Conservation (phyloP, 1,284 basidiomycete species). For the Erythrobasidium hasegawianum region DNA sequence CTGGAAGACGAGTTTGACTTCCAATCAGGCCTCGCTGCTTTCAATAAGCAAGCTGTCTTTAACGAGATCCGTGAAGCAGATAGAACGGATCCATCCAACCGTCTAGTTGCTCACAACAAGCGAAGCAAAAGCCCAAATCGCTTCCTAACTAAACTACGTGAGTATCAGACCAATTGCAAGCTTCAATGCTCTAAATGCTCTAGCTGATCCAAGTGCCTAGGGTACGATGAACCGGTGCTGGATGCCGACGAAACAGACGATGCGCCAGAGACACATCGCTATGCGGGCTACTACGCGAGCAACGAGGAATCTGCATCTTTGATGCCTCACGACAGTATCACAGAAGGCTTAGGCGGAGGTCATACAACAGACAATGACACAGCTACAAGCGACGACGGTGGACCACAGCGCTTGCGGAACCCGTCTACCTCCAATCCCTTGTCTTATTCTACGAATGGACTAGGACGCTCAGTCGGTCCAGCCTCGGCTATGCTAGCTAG, state of each 20-base stretch:
- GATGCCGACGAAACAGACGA: slow-evolving; percentile 18
- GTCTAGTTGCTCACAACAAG: slow-evolving; percentile 44
- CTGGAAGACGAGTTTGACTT: slow-evolving; percentile 43
- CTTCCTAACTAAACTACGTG: slow-evolving; percentile 28
- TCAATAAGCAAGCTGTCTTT: slow-evolving; percentile 43
- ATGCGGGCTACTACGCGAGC: slow-evolving; percentile 1
- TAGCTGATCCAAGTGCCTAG: neutral
- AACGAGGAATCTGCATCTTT: slow-evolving; percentile 12
- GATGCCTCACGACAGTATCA: slow-evolving; percentile 18
- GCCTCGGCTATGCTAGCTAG: slow-evolving; percentile 7
- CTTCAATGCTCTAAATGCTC: slow-evolving; percentile 26
- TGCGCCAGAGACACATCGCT: slow-evolving; percentile 14
- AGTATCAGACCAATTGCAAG: slow-evolving; percentile 33
- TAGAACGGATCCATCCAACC: slow-evolving; percentile 40
- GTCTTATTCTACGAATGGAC: neutral
- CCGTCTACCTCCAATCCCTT: neutral
- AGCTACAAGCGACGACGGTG: slow-evolving; percentile 15
- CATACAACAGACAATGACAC: slow-evolving; percentile 23
- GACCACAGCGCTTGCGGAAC: neutral
- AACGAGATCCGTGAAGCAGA: slow-evolving; percentile 40
- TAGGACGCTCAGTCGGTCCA: neutral
- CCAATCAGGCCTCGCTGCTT: slow-evolving; percentile 32
- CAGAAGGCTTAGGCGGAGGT: slow-evolving; percentile 7
- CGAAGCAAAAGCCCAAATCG: slow-evolving; percentile 22
- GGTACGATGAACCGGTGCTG: slow-evolving; percentile 29